Conservation (phyloP, 768 basidiomycete genomes). For the Royoungia palumana region DNA sequence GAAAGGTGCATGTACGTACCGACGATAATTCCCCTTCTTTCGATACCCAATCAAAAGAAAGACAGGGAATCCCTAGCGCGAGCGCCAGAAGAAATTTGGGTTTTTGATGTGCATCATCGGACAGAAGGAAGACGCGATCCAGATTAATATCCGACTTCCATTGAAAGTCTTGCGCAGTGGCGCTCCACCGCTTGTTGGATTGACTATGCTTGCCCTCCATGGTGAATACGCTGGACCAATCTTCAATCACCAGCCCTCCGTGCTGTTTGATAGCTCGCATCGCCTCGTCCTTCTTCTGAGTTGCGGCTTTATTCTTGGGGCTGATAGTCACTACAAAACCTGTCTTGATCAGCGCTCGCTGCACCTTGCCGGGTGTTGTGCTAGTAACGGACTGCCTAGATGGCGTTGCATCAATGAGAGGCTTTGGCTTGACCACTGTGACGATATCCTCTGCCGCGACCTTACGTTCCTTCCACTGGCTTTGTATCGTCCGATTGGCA, state of each 20-base stretch:
- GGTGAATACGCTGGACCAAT: conserved; percentile 53
- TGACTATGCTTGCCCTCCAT: conserved; percentile 51
- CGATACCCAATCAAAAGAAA: conserved; percentile 52
- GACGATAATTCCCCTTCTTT: conserved; percentile 30
- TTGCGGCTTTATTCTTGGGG: conserved; percentile 33
- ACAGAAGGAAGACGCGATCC: conserved; percentile 59
- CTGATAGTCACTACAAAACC: conserved; percentile 60
- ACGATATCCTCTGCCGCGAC: conserved; percentile 43
- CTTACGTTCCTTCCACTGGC: conserved; percentile 52
- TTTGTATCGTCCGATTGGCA: conserved; percentile 45
- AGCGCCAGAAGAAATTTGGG: conserved; percentile 81
- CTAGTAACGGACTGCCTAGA: conserved; percentile 45
- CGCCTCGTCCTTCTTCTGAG: conserved; percentile 42
- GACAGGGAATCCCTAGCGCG: conserved; percentile 82
- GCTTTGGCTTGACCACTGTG: conserved; percentile 38
- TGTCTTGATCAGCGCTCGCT: conserved; percentile 43
- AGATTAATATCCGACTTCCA: conserved; percentile 38
- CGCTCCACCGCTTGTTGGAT: conserved; percentile 51
- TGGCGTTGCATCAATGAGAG: conserved; percentile 41
- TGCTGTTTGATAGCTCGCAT: conserved; percentile 42
- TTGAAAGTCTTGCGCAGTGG: conserved; percentile 45
- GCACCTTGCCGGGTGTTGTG: conserved; percentile 32
- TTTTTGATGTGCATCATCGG: conserved; percentile 64
- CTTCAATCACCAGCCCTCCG: conserved; percentile 61
- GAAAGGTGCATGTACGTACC: conserved; percentile 16